Evolutionary conservation across 345 rosid genomes (phyloP).

Genomic region (Eucalyptus sp.): DNA sequence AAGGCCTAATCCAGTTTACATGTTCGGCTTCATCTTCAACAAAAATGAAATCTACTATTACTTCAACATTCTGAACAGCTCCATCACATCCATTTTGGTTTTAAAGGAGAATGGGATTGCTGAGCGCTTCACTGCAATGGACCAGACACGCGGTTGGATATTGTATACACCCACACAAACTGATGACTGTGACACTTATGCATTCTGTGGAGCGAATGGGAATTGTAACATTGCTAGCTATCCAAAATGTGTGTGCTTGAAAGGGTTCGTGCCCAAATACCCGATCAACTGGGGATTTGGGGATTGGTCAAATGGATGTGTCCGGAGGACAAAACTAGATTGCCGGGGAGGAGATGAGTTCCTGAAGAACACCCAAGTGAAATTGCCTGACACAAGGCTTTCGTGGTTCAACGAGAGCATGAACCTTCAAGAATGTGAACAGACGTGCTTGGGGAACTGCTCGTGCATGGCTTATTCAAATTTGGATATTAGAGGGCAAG

Average conservation of each 20-base stretch:
- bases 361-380: conserved; percentile 9
- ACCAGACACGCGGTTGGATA: conserved; percentile 4
- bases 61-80: not conserved
- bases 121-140: conserved; percentile 11
- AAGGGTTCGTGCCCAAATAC: conserved; percentile 19
- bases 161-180: conserved; percentile 5
- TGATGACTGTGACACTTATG: conserved; percentile 22
- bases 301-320: conserved; percentile 34
- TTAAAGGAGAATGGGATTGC: conserved; percentile 11
- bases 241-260: conserved; percentile 26
- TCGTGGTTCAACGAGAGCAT: conserved; percentile 8
- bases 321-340: not conserved
- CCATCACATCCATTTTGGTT: conserved; percentile 7
- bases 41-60: conserved; percentile 18
- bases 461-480: conserved; percentile 33
- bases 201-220: conserved; percentile 25
- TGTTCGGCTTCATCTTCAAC: conserved; percentile 13
- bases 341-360: conserved; percentile 17
- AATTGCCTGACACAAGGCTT: conserved; percentile 23
- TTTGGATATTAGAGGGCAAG: conserved; percentile 7
- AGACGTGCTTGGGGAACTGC: conserved; percentile 22
- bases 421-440: conserved; percentile 9
- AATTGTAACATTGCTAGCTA: conserved; percentile 14
- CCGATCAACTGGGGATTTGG: conserved; percentile 6
- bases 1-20: conserved; percentile 1